Conservation (phyloP, 768 basidiomycete species). For the Amyloporia xantha region DNA sequence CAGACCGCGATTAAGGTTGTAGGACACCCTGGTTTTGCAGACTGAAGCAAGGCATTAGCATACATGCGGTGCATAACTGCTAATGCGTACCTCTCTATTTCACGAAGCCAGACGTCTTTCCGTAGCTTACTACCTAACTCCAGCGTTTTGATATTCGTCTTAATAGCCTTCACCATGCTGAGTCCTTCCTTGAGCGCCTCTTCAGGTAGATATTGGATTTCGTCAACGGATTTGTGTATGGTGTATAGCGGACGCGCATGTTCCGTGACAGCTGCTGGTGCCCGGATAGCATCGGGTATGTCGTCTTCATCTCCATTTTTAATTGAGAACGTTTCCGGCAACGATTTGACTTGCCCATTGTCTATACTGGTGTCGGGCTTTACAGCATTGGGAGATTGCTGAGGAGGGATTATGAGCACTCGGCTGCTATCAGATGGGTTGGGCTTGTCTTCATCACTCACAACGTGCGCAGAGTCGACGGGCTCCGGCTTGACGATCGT, state of each 20-base stretch:
- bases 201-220: slow-evolving; percentile 46
- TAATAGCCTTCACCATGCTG: slow-evolving; percentile 45
- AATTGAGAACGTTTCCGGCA: too few relatives aligned
- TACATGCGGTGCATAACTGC: neutral
- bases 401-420: too few relatives aligned
- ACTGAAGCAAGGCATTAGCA: slow-evolving; percentile 23
- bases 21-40: slow-evolving; percentile 44
- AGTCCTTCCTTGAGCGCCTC: slow-evolving; percentile 43
- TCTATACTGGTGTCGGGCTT: too few relatives aligned
- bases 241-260: slow-evolving; percentile 23
- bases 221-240: slow-evolving; percentile 30
- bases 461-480: slow-evolving; percentile 13
- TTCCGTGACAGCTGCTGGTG: neutral
- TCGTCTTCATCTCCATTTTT: too few relatives aligned
- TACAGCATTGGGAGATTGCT: too few relatives aligned
- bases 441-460: neutral
- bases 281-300: neutral
- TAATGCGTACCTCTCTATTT: slow-evolving; percentile 39
- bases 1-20: slow-evolving; percentile 61
- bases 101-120: slow-evolving; percentile 52
- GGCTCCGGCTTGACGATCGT: slow-evolving; percentile 28
- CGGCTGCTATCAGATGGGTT: too few relatives aligned
- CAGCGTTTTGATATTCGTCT: slow-evolving; percentile 35
- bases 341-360: too few relatives aligned
- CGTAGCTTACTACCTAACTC: slow-evolving; percentile 49